These are phyloP conservation scores for Xylariaceae sp. DNA, from an alignment of 2,329 filamentous ascomycete genomes.

Conservation along the genomic window DNA sequence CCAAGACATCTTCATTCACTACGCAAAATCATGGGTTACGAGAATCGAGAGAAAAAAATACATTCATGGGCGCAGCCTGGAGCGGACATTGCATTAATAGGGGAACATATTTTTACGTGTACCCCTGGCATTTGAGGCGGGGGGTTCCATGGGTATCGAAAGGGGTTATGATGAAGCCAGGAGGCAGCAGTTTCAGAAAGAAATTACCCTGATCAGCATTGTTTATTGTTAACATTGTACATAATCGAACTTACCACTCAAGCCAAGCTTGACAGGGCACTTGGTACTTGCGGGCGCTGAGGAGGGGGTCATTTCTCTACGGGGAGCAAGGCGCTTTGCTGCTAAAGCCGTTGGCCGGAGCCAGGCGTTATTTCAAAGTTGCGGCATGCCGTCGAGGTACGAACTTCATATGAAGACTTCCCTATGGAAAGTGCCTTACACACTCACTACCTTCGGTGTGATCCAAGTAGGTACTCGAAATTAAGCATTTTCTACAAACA, in stretches of 20 bases:
- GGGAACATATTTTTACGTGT: slow-evolving; percentile 8
- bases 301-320: not conserved
- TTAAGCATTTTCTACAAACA: no score
- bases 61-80: slow-evolving; percentile 25
- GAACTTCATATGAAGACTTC: not conserved
- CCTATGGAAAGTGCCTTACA: no score
- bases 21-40: slow-evolving; percentile 15
- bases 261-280: slow-evolving; percentile 12
- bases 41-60: slow-evolving; percentile 6
- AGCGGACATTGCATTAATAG: slow-evolving; percentile 20
- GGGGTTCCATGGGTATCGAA: slow-evolving; percentile 5
- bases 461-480: not conserved
- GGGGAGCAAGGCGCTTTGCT: not conserved
- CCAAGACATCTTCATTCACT: slow-evolving; percentile 20
- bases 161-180: slow-evolving; percentile 8
- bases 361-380: not conserved
- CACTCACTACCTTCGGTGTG: not conserved
- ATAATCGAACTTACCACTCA: slow-evolving; percentile 14
- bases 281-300: slow-evolving; percentile 1
- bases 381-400: not conserved
- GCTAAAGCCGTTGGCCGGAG: slow-evolving; percentile 1
- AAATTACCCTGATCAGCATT: slow-evolving; percentile 26
- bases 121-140: slow-evolving; percentile 15
- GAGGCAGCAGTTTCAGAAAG: slow-evolving; percentile 20
- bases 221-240: slow-evolving; percentile 26